phyloP scores from a whole-genome alignment of 2,329 filamentous ascomycete genomes.

The Diaporthe citri region DNA sequence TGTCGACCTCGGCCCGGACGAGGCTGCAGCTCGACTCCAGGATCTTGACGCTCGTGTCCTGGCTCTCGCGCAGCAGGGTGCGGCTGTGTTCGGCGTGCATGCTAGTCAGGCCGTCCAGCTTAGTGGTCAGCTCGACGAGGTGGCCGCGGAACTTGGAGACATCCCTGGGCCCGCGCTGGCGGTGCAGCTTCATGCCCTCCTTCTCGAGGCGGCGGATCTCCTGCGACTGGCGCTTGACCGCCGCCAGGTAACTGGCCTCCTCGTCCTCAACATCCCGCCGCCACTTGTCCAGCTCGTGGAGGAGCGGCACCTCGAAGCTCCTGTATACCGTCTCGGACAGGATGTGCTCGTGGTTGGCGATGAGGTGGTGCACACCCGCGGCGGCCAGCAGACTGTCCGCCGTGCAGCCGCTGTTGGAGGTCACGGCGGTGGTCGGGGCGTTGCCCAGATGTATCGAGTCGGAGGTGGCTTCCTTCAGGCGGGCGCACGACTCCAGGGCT shows the following conservation, averaged over 20 bases:
- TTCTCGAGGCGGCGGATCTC: slow-evolving; percentile 76
- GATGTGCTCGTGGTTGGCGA: slow-evolving; percentile 79
- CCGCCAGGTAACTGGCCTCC: slow-evolving; percentile 69
- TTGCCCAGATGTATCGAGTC: slow-evolving; percentile 61
- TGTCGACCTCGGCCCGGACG: slow-evolving; percentile 77
- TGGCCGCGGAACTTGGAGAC: slow-evolving; percentile 73
- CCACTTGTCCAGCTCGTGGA: slow-evolving; percentile 79
- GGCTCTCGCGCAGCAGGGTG: slow-evolving; percentile 71
- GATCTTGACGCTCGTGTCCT: slow-evolving; percentile 73
- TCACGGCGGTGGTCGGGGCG: slow-evolving; percentile 49
- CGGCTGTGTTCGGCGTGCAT: slow-evolving; percentile 73
- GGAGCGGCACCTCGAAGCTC: slow-evolving; percentile 75
- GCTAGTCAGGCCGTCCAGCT: slow-evolving; percentile 72
- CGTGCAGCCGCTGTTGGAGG: slow-evolving; percentile 67
- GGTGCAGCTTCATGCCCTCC: slow-evolving; percentile 72
- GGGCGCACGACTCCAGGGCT: slow-evolving; percentile 76
- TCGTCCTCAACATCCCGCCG: slow-evolving; percentile 73
- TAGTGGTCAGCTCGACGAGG: slow-evolving; percentile 72
- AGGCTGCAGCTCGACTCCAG: slow-evolving; percentile 75
- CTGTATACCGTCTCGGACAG: slow-evolving; percentile 77
- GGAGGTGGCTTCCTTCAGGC: slow-evolving; percentile 74
- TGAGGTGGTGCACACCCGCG: slow-evolving; percentile 74
- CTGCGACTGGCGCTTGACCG: slow-evolving; percentile 65
- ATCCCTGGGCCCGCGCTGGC: slow-evolving; percentile 69
- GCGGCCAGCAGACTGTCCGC: slow-evolving; percentile 73